Base-by-base conservation (phyloP, 1,284 basidiomycete species). In the Puccinia triticina region DNA sequence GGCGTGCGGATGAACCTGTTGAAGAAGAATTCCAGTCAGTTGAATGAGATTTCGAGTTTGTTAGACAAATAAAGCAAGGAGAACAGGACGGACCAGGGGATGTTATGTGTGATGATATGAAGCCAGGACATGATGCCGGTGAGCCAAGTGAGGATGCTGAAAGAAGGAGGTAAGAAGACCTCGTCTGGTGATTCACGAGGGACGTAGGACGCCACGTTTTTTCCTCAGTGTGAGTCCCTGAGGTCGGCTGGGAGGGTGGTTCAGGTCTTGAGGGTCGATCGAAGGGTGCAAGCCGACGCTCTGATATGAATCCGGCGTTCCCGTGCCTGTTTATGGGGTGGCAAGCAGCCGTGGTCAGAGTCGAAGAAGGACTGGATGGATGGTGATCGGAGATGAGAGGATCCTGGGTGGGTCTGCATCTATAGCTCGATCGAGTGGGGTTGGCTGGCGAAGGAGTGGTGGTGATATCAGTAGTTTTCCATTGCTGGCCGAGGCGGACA, bases 61-160 rank as follows among this genome's bases (percentile, higher is more conserved):
- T 5, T 61, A 29, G 7, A 29, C 29, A 29, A 59, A 32, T 26
- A 16, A 59, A 16, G 40, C 16, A 67, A 40, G 10, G 11, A 67
- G 8, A 67, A 40, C 0, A 26, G 18, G 69, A 34, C 77, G 29
- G 12, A 79, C 77, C 77, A 69, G 57, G 77, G 77, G 64, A 79
- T 69, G 77, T 79, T 79, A 57, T 79, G 77, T n/a, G 77, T 79
- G 64, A 79, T 69, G 23, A 67, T 34, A 67, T 79, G 69, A 55
- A 79, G 66, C 77, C 77, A 79, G 69, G 77, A 69, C 77, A 79
- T 79, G 57, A 71, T 79, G 29, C 77, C 77, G 69, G 77, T 43
- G 16, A 79, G 21, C 77, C 77, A 79, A 71, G 77, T 79, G 32
- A 79, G 66, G 16, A 79, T 32, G 26, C 32, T 53, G 48, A 79